Conservation (phyloP, 1,284 basidiomycete species). For the Vanrija humicola region DNA sequence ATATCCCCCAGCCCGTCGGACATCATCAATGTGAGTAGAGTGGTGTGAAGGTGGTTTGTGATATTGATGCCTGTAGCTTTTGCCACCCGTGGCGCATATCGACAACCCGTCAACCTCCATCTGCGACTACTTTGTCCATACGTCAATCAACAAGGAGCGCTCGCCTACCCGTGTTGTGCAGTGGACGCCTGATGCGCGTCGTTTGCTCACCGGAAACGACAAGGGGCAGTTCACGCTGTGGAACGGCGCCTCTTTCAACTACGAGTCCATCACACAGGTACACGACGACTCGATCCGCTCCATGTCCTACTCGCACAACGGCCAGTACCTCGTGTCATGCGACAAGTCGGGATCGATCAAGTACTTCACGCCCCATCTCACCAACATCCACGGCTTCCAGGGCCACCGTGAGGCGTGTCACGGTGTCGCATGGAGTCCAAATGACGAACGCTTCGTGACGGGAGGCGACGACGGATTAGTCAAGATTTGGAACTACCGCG, state of each 20-base stretch:
- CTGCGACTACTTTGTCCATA: slow-evolving; percentile 94
- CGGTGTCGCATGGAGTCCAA: slow-evolving; percentile 84
- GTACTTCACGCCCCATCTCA: slow-evolving; percentile 98
- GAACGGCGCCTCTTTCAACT: slow-evolving; percentile 99
- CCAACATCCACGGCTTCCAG: slow-evolving; percentile 90
- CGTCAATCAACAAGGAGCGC: slow-evolving; percentile 95
- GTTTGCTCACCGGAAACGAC: slow-evolving; percentile 89
- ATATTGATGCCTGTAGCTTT: slow-evolving; percentile 57
- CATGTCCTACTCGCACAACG: slow-evolving; percentile 84
- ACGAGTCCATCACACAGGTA: slow-evolving; percentile 96
- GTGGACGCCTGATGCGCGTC: slow-evolving; percentile 95
- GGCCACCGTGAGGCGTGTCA: slow-evolving; percentile 87
- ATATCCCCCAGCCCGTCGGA: slow-evolving; percentile 76
- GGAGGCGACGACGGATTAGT: slow-evolving; percentile 92
- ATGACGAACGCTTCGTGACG: slow-evolving; percentile 86
- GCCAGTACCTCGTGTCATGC: slow-evolving; percentile 82
- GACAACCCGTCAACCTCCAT: slow-evolving; percentile 85
- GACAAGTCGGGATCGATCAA: slow-evolving; percentile 95
- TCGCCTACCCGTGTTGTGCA: slow-evolving; percentile 94
- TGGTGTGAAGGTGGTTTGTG: too few species aligned
- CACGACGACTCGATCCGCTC: slow-evolving; percentile 92
- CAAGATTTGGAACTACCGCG: slow-evolving; percentile 92
- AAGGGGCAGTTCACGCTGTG: slow-evolving; percentile 98
- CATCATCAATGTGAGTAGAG: slow-evolving; percentile 67
- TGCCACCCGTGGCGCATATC: slow-evolving; percentile 86